Conservation (phyloP, 148 eudicot species). For the Nepenthes gracilis region DNA sequence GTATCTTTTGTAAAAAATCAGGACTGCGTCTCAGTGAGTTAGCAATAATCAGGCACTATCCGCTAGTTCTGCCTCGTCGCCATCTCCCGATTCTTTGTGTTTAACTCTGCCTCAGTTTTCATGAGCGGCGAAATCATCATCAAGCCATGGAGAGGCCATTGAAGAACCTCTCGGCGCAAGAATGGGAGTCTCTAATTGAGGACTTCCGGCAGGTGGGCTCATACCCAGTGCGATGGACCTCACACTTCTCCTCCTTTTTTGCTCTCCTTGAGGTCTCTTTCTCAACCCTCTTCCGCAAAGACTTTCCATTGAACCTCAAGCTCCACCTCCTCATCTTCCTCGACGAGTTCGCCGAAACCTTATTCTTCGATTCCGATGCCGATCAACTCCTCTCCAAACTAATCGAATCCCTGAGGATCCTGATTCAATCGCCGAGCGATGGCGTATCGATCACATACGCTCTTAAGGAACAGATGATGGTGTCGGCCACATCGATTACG, state of each 20-base stretch:
- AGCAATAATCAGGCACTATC: too few species aligned
- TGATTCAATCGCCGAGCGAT: conserved; percentile 58
- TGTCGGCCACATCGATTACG: conserved; percentile 39
- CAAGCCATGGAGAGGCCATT: too few species aligned
- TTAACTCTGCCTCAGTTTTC: too few species aligned
- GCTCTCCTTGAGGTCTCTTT: conserved; percentile 48
- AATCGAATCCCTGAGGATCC: conserved; percentile 30
- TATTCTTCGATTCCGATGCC: conserved; percentile 5
- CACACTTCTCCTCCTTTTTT: conserved; percentile 22
- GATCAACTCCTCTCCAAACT: conserved; percentile 17
- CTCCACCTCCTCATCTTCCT: conserved; percentile 55
- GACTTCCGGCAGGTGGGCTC: conserved; percentile 58
- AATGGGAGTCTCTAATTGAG: conserved; percentile 80
- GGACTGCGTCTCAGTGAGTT: too few species aligned
- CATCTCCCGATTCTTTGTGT: too few species aligned
- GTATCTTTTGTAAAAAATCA: too few species aligned
- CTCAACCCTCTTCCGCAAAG: conserved; percentile 49
- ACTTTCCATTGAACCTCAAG: conserved; percentile 46
- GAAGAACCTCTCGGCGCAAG: conserved; percentile 44
- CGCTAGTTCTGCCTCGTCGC: too few species aligned
- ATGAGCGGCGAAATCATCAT: too few species aligned
- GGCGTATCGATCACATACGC: conserved; percentile 25
- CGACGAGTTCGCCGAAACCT: conserved; percentile 25
- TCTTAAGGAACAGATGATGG: conserved; percentile 63
- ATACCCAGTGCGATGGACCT: conserved; percentile 26